Evolutionary conservation across 768 basidiomycete species (phyloP), one percentile per base, ranked within the genome.

Genomic region (Phaeotremella fagi): DNA sequence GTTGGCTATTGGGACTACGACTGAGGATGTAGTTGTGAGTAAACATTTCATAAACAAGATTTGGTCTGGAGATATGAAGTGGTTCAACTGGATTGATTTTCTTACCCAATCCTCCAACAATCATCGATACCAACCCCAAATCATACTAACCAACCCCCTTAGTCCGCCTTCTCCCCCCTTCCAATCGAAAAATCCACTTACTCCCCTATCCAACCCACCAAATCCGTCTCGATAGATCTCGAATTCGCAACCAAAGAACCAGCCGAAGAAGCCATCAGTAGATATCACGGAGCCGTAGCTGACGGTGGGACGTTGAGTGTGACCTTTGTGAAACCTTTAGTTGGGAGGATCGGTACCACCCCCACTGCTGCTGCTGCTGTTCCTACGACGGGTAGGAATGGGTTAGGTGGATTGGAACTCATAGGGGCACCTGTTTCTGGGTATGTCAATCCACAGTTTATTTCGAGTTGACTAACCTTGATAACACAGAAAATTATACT

Each of bases 161-260:
- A 79, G 68, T 86, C 88, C 23, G 89, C 89, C 50, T 90, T 90
- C 79, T 84, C 85, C 58, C 82, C 84, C 22, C 87, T 87, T 62
- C 75, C 81, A 11, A 62, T 75, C 57, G 79, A 81, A 27, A 77
- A 79, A 16, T 72, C 80, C 16, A 60, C 77, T 12, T 16, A 72
- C 29, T 71, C 81, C 9, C 48, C 51, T 57, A 79, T 80, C 22
- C 75, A 78, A 14, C 66, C 79, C 11, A 31, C 71, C 23, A 29
- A 66, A 26, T 55, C 58, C 42, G 80, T 85, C 14, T 72, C 78
- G 2, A 85, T 90, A 49, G 81, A 86, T 18, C 77, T 90, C 18
- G 85, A 85, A 12, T 86, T 87, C 79, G 85, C 87, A 66, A 76
- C 78, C 18, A 75, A 82, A 0, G 67, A 78, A 0, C 79, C 83